These are phyloP conservation scores for Puya raimondii DNA, from an alignment of 176 grass and related monocot genomes.

Conservation along the genomic window DNA sequence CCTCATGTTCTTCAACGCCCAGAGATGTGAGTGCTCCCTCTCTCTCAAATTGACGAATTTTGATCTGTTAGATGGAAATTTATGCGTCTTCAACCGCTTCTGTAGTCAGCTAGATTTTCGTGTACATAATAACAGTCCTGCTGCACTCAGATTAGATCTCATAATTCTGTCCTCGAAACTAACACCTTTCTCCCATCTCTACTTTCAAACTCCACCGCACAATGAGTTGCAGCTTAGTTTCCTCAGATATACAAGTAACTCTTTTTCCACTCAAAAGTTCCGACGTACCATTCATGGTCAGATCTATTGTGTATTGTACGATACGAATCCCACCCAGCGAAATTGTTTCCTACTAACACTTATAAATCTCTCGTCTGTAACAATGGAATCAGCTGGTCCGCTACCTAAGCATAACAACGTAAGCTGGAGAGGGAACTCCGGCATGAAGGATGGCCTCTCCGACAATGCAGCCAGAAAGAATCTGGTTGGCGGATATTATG, in stretches of 20 bases:
- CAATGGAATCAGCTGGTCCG: slow-evolving; percentile 41
- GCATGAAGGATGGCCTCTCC: slow-evolving; percentile 79
- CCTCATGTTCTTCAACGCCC: slow-evolving; percentile 96
- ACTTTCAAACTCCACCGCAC: too few species aligned
- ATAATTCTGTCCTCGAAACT: too few species aligned
- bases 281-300: too few species aligned
- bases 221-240: too few species aligned
- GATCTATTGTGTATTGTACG: neutral
- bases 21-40: slow-evolving; percentile 60
- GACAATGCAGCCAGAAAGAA: slow-evolving; percentile 49
- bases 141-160: too few species aligned
- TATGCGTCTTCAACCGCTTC: too few species aligned
- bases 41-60: neutral
- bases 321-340: neutral
- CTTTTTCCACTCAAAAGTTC: too few species aligned
- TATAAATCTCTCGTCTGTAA: slow-evolving; percentile 13
- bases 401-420: slow-evolving; percentile 81
- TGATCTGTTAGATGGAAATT: neutral
- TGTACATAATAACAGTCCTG: too few species aligned
- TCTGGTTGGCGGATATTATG: slow-evolving; percentile 78
- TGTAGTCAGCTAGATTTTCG: too few species aligned
- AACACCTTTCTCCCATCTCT: too few species aligned
- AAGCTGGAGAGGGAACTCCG: slow-evolving; percentile 78
- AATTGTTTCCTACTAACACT: neutral
- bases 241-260: too few species aligned